Evolutionary conservation across 2,329 filamentous ascomycete species (phyloP).

Genomic region (Graphium sp.): DNA sequence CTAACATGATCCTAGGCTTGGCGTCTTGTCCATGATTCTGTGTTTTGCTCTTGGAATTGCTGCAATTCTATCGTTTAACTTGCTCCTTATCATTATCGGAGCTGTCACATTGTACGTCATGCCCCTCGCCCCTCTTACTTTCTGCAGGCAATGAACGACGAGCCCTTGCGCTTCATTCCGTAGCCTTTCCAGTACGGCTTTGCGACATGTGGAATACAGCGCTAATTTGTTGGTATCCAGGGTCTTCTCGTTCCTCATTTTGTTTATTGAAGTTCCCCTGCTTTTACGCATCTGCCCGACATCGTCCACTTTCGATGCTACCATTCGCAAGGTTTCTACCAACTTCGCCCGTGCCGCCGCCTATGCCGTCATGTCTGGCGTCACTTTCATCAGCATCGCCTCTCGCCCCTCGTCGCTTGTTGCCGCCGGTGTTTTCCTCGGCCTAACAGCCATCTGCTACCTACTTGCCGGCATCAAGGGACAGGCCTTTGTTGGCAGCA

Average conservation of each 20-base stretch:
- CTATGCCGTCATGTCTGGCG: conserved; percentile 62
- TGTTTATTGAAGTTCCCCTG: conserved; percentile 83
- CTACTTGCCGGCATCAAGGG: conserved; percentile 62
- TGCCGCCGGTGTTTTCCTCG: conserved; percentile 67
- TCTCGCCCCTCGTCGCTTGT: conserved; percentile 54
- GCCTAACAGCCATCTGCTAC: conserved; percentile 69
- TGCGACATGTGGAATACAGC: too few relatives aligned
- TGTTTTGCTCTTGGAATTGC: conserved; percentile 54
- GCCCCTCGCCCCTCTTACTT: conserved; percentile 1
- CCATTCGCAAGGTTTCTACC: conserved; percentile 83
- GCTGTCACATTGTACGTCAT: conserved; percentile 34
- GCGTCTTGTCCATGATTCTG: conserved; percentile 53
- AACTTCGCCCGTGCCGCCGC: conserved; percentile 93
- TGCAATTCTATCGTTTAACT: conserved; percentile 42
- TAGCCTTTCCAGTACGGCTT: too few relatives aligned
- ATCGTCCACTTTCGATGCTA: conserved; percentile 69
- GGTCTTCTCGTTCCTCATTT: conserved; percentile 52
- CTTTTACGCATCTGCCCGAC: conserved; percentile 96
- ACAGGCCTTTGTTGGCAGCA: conserved; percentile 79
- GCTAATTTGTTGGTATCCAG: conserved; percentile 21
- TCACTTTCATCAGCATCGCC: conserved; percentile 74
- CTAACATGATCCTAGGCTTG: conserved; percentile 33
- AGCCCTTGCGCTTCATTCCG: too few relatives aligned
- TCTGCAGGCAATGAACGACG: too few relatives aligned
- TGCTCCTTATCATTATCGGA: conserved; percentile 31